Percentiles rank a stretch among this genome's conserved stretches.
Evolutionary conservation across 257 asterid species (phyloP).

Genomic region (Misopates orontium): DNA sequence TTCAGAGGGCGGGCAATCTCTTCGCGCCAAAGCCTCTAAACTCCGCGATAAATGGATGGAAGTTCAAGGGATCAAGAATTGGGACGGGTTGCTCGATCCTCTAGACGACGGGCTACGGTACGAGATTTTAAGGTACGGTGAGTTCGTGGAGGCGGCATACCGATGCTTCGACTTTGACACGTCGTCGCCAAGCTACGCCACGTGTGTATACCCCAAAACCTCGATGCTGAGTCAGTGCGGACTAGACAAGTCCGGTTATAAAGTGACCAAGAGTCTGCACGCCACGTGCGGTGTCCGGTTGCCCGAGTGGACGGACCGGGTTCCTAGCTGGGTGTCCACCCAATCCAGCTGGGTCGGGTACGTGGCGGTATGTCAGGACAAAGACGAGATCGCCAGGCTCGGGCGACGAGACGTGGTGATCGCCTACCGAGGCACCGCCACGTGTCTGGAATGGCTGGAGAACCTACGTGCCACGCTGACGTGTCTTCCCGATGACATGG

Average conservation of each 20-base stretch:
- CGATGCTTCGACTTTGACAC: slow-evolving; percentile 72
- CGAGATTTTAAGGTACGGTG: slow-evolving; percentile 79
- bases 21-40: slow-evolving; percentile 26
- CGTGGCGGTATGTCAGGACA: slow-evolving; percentile 80
- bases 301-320: slow-evolving; percentile 52
- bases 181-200: slow-evolving; percentile 53
- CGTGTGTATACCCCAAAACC: slow-evolving; percentile 35
- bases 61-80: slow-evolving; percentile 79
- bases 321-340: slow-evolving; percentile 54
- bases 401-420: slow-evolving; percentile 91
- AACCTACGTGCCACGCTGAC: slow-evolving; percentile 67
- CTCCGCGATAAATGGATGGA: slow-evolving; percentile 75
- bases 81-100: slow-evolving; percentile 94
- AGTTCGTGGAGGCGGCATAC: slow-evolving; percentile 80
- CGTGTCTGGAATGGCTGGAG: slow-evolving; percentile 83
- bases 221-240: slow-evolving; percentile 49
- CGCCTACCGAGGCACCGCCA: slow-evolving; percentile 84
- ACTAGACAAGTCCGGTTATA: slow-evolving; percentile 42
- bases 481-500: slow-evolving; percentile 55
- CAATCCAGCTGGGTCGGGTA: slow-evolving; percentile 87
- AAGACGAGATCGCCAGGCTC: slow-evolving; percentile 53
- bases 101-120: slow-evolving; percentile 66
- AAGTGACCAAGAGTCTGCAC: slow-evolving; percentile 46
- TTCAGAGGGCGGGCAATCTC: slow-evolving; percentile 11
- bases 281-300: slow-evolving; percentile 80